A percentile compares a stretch with the other conserved stretches of the same genome.
Evolutionary conservation across 345 rosid genomes (phyloP).

Genomic region (Garcia nutans): DNA sequence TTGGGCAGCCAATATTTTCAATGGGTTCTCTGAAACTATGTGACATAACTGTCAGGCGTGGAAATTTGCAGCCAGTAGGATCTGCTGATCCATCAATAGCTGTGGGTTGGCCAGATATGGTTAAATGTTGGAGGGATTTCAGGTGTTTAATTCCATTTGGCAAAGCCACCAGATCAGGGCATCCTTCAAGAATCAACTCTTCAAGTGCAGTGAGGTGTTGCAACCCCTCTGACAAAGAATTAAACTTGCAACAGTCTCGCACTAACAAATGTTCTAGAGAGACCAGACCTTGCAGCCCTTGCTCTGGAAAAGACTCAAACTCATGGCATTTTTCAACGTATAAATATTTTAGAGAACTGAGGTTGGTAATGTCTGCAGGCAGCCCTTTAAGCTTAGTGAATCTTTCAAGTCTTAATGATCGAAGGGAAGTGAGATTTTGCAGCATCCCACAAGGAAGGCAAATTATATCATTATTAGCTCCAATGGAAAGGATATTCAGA

Average conservation of each 20-base stretch:
- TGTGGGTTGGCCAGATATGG: neutral
- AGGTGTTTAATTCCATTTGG: neutral
- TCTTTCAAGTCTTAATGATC: no score
- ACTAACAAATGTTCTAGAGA: constrained; percentile 2
- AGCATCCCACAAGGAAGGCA: neutral
- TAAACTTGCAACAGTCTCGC: neutral
- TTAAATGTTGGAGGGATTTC: neutral
- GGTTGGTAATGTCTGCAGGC: neutral
- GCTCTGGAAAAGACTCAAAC: constrained; percentile 3
- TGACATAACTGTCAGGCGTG: neutral
- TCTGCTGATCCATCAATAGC: neutral
- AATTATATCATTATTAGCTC: neutral
- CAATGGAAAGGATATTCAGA: neutral
- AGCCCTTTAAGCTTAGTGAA: neutral
- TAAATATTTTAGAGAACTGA: neutral
- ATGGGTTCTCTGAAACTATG: neutral
- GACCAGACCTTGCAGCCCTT: neutral
- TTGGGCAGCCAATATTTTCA: neutral
- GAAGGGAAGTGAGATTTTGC: neutral
- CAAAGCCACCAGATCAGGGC: constrained; percentile 12
- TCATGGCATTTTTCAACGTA: neutral
- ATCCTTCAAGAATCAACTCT: neutral
- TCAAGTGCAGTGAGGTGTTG: constrained; percentile 10
- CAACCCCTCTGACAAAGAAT: constrained; percentile 13
- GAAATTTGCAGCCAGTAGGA: neutral